phyloP scores from a whole-genome alignment of 108 stramenopile genomes.

The Stephanodiscus minutulus region DNA sequence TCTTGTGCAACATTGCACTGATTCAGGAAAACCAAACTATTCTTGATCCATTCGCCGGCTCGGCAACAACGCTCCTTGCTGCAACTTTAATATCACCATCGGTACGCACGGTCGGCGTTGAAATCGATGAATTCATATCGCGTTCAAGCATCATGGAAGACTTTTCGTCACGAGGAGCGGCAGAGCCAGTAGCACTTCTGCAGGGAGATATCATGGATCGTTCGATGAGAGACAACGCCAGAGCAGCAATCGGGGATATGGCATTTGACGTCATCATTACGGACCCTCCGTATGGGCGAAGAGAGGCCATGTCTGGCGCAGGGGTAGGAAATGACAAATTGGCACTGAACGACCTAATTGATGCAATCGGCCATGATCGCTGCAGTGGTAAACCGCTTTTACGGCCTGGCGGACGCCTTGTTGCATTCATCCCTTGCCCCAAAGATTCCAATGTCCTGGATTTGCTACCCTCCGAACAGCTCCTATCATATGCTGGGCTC shows the following conservation, averaged over 20 bases:
- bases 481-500: slow-evolving; percentile 58
- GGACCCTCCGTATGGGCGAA: slow-evolving; percentile 82
- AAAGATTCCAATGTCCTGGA: slow-evolving; percentile 44
- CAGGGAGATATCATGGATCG: slow-evolving; percentile 54
- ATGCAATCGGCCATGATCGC: slow-evolving; percentile 57
- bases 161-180: slow-evolving; percentile 55
- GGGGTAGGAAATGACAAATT: slow-evolving; percentile 32
- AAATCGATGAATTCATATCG: slow-evolving; percentile 68
- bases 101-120: slow-evolving; percentile 69
- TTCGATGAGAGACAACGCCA: slow-evolving; percentile 54
- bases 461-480: slow-evolving; percentile 47
- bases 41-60: slow-evolving; percentile 77
- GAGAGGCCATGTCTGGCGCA: slow-evolving; percentile 45
- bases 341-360: slow-evolving; percentile 63
- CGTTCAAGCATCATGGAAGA: slow-evolving; percentile 61
- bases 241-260: slow-evolving; percentile 34
- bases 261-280: slow-evolving; percentile 78
- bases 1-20: slow-evolving; percentile 70
- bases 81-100: slow-evolving; percentile 65
- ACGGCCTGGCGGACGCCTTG: slow-evolving; percentile 57
- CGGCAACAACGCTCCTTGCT: slow-evolving; percentile 70
- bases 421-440: slow-evolving; percentile 68
- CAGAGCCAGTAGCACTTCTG: slow-evolving; percentile 56
- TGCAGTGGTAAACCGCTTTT: slow-evolving; percentile 51
- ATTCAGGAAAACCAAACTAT: slow-evolving; percentile 38